Evolutionary conservation across 768 basidiomycete species (phyloP).

Genomic region (Fomitopsis serialis): DNA sequence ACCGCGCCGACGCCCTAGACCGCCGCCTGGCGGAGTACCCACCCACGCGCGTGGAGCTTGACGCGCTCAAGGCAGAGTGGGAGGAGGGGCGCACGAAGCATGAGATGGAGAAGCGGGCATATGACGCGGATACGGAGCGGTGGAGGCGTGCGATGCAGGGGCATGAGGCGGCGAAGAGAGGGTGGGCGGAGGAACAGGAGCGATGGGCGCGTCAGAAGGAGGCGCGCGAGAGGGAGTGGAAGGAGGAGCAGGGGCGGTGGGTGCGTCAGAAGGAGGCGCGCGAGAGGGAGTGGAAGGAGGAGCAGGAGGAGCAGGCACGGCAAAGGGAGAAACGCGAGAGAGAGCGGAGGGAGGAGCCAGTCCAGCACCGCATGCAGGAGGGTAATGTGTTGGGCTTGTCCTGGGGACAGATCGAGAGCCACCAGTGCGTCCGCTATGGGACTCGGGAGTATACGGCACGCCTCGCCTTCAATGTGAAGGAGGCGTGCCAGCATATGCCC

Average conservation of each 20-base stretch:
- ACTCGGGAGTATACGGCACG: slow-evolving; percentile 15
- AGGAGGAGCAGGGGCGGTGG: slow-evolving; percentile 8
- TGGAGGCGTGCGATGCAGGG: too few species aligned
- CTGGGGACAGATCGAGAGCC: slow-evolving; percentile 9
- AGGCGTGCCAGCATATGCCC: slow-evolving; percentile 13
- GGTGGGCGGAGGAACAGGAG: slow-evolving; percentile 1
- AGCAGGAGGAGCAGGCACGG: too few species aligned
- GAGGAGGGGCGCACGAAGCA: not conserved
- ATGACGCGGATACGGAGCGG: too few species aligned
- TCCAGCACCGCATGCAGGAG: not conserved
- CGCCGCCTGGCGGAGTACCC: not conserved
- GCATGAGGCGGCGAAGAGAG: too few species aligned
- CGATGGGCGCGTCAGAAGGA: slow-evolving; percentile 8
- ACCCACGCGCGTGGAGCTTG: not conserved
- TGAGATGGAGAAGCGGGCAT: not conserved
- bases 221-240: slow-evolving; percentile 5
- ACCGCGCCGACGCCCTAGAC: not conserved
- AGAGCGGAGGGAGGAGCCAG: slow-evolving; percentile 4
- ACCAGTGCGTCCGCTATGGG: slow-evolving; percentile 11
- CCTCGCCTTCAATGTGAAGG: slow-evolving; percentile 7
- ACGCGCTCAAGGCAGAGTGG: not conserved
- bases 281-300: slow-evolving; percentile 8
- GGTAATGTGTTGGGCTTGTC: slow-evolving; percentile 8
- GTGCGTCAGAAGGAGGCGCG: slow-evolving; percentile 11
- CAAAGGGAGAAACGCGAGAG: not conserved